These are phyloP conservation scores for Trichoderma virens DNA, from an alignment of 495 filamentous ascomycete species.

Conservation along the genomic window DNA sequence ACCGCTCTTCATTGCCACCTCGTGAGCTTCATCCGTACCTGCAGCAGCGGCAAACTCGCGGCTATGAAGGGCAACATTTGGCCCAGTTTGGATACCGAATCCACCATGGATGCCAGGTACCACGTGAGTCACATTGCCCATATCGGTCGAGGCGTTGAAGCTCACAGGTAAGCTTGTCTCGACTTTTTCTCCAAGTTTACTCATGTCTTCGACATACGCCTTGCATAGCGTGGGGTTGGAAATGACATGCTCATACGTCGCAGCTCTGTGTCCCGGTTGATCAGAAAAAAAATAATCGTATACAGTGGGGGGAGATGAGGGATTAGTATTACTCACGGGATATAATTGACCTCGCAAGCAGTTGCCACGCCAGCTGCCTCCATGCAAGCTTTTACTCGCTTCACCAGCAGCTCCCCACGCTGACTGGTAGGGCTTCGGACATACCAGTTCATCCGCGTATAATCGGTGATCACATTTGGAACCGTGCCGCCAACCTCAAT, in stretches of 20 bases:
- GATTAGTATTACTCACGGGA: not conserved
- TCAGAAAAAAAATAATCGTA: slow-evolving; percentile 11
- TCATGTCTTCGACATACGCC: slow-evolving; percentile 44
- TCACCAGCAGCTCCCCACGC: slow-evolving; percentile 38
- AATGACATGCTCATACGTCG: slow-evolving; percentile 47
- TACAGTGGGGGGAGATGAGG: not conserved
- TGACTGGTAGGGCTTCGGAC: slow-evolving; percentile 39
- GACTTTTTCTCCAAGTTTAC: slow-evolving; percentile 29
- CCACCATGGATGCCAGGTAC: slow-evolving; percentile 51
- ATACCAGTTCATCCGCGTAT: slow-evolving; percentile 48
- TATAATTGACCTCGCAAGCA: slow-evolving; percentile 41
- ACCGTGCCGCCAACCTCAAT: slow-evolving; percentile 22
- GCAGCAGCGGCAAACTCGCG: slow-evolving; percentile 46
- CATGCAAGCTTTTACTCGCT: slow-evolving; percentile 45
- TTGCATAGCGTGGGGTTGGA: slow-evolving; percentile 41
- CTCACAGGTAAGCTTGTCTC: slow-evolving; percentile 27
- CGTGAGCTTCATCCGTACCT: slow-evolving; percentile 39
- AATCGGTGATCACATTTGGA: slow-evolving; percentile 45
- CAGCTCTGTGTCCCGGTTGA: slow-evolving; percentile 6
- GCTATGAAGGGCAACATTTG: slow-evolving; percentile 44
- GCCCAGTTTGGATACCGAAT: slow-evolving; percentile 42
- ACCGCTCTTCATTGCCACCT: slow-evolving; percentile 40
- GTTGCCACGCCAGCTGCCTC: slow-evolving; percentile 50
- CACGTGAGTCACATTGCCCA: slow-evolving; percentile 51
- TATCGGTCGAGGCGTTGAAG: slow-evolving; percentile 35